Conservation (phyloP, 2,329 filamentous ascomycete species). For the Neopestalotiopsis clavispora region DNA sequence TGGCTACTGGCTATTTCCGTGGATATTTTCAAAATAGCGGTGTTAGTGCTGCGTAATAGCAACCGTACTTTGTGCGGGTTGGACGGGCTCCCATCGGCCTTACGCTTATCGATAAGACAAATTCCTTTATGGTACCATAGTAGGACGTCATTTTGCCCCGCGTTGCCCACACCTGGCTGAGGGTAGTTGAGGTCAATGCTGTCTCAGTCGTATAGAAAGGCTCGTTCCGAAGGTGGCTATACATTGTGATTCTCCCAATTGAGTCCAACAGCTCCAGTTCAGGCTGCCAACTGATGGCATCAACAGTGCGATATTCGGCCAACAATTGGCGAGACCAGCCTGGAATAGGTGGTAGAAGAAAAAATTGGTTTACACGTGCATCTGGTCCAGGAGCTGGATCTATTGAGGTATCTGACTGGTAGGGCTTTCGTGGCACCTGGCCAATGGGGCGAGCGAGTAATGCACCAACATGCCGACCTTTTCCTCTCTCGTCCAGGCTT, state of each 20-base stretch:
- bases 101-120: not conserved
- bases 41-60: not conserved
- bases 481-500: not conserved
- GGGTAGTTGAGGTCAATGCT: not conserved
- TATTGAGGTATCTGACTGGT: slow-evolving; percentile 3
- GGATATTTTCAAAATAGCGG: not conserved
- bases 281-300: not conserved
- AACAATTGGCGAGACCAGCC: not conserved
- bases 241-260: not conserved
- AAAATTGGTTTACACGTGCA: slow-evolving; percentile 1
- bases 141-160: not conserved
- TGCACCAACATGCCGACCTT: not conserved
- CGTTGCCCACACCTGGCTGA: not conserved
- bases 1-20: not conserved
- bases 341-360: not conserved
- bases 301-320: not conserved
- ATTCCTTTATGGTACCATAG: not conserved
- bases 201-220: no score
- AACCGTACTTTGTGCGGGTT: not conserved
- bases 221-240: not conserved
- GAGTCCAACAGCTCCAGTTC: not conserved
- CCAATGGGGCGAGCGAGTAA: slow-evolving; percentile 14
- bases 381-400: not conserved
- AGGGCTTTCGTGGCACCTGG: slow-evolving; percentile 14
- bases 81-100: not conserved